phyloP scores from a whole-genome alignment of 2,329 filamentous ascomycete species.

The Fusarium udum region DNA sequence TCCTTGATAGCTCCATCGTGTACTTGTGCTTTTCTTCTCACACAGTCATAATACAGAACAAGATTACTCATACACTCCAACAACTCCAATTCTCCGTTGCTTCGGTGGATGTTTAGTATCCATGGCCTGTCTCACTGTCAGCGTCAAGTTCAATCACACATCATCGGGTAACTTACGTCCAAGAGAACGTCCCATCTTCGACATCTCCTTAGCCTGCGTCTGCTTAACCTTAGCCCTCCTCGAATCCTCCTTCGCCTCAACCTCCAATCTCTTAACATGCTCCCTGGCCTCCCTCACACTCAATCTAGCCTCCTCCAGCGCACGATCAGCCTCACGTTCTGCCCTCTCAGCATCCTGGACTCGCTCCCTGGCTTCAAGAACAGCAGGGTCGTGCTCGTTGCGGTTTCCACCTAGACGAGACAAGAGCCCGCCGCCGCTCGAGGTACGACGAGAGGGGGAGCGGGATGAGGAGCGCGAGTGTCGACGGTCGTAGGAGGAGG shows the following conservation, averaged over 20 bases:
- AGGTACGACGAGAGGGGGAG: slow-evolving; percentile 20
- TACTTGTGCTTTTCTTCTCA: slow-evolving; percentile 12
- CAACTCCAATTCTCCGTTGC: background rate
- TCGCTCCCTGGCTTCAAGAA: slow-evolving; percentile 68
- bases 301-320: slow-evolving; percentile 64
- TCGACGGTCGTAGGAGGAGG: slow-evolving; percentile 28
- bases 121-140: slow-evolving; percentile 16
- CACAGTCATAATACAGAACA: slow-evolving; percentile 16
- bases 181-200: slow-evolving; percentile 74
- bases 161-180: slow-evolving; percentile 63
- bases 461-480: slow-evolving; percentile 18
- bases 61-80: background rate
- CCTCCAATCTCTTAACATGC: slow-evolving; percentile 69
- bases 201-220: slow-evolving; percentile 70
- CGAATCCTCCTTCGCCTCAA: slow-evolving; percentile 72
- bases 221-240: slow-evolving; percentile 74
- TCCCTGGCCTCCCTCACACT: slow-evolving; percentile 71
- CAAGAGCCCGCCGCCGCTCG: slow-evolving; percentile 51
- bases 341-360: slow-evolving; percentile 70
- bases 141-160: background rate
- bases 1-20: background rate
- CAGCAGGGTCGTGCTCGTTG: slow-evolving; percentile 67
- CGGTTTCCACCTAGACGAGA: slow-evolving; percentile 56
- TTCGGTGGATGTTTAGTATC: background rate
- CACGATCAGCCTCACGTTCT: slow-evolving; percentile 72